Evolutionary conservation across 805 yeast species (phyloP).

Genomic region (Kuraishia capsulata): DNA sequence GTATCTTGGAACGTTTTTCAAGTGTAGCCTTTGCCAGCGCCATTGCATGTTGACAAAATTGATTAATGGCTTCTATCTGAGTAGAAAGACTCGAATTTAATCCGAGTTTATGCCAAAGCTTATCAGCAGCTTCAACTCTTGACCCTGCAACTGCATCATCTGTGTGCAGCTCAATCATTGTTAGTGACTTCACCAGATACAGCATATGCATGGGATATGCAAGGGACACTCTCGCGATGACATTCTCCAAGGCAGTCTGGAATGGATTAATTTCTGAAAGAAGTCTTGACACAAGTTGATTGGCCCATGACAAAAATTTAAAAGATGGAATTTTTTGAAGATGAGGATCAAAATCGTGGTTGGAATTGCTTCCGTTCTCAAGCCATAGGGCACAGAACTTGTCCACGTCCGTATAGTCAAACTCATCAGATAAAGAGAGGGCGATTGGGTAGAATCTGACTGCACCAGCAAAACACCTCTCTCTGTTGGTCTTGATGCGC

Average conservation of each 20-base stretch:
- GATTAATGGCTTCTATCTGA: conserved; percentile 32
- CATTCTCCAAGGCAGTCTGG: conserved; percentile 40
- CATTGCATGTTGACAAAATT: conserved; percentile 41
- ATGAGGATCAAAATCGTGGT: conserved; percentile 35
- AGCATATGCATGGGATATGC: conserved; percentile 69
- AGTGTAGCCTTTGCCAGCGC: conserved; percentile 39
- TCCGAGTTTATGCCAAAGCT: conserved; percentile 33
- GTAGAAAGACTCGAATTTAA: conserved; percentile 14
- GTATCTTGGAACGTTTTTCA: conserved; percentile 21
- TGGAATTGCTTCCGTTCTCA: conserved; percentile 38
- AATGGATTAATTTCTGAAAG: conserved; percentile 36
- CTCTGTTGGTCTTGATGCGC: conserved; percentile 22
- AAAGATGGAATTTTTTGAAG: conserved; percentile 47
- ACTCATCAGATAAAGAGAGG: conserved; percentile 31
- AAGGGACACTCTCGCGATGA: conserved; percentile 37
- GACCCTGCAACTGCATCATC: conserved; percentile 31
- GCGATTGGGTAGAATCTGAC: conserved; percentile 50
- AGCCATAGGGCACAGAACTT: conserved; percentile 82
- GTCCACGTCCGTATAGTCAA: conserved; percentile 52
- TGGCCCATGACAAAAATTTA: conserved; percentile 71
- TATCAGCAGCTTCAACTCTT: conserved; percentile 42
- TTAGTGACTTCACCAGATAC: conserved; percentile 51
- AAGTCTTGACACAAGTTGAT: conserved; percentile 71
- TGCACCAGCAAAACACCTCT: conserved; percentile 40
- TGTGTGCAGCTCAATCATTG: conserved; percentile 23